These are phyloP conservation scores for Hordeum pubiflorum DNA, from an alignment of 202 grass and related monocot genomes.

Conservation along the genomic window DNA sequence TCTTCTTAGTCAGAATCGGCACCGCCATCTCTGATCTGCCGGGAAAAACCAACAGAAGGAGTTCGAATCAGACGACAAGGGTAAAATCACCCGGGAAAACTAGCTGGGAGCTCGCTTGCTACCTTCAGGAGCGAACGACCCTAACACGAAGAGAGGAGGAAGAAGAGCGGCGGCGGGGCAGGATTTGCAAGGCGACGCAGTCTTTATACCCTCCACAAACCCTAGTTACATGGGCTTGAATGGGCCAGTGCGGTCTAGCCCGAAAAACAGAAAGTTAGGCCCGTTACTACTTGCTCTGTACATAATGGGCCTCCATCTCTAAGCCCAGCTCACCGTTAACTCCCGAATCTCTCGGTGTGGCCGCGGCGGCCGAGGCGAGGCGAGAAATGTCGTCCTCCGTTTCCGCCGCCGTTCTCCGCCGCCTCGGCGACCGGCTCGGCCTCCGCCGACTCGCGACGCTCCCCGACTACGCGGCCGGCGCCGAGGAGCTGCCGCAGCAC, in stretches of 20 bases:
- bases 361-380: neutral
- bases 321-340: neutral
- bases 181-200: neutral
- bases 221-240: slow-evolving; percentile 4
- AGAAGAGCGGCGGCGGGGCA: neutral
- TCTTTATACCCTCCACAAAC: neutral
- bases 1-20: slow-evolving; percentile 58
- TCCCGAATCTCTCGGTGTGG: neutral
- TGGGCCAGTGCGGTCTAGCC: neutral
- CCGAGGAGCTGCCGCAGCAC: neutral
- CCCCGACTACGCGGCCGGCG: neutral
- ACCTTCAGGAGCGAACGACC: neutral
- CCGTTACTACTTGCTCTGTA: neutral
- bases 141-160: neutral
- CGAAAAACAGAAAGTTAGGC: neutral
- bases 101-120: neutral
- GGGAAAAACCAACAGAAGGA: neutral
- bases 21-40: slow-evolving; percentile 49
- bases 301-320: neutral
- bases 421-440: slow-evolving; percentile 4
- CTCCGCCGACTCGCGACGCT: slow-evolving; percentile 23
- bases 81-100: neutral
- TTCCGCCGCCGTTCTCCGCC: slow-evolving; percentile 21
- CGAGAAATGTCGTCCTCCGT: slow-evolving; percentile 19
- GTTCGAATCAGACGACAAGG: neutral